These are phyloP conservation scores for Pyrenula aspistea DNA, from an alignment of 495 filamentous ascomycete genomes.

Conservation along the genomic window DNA sequence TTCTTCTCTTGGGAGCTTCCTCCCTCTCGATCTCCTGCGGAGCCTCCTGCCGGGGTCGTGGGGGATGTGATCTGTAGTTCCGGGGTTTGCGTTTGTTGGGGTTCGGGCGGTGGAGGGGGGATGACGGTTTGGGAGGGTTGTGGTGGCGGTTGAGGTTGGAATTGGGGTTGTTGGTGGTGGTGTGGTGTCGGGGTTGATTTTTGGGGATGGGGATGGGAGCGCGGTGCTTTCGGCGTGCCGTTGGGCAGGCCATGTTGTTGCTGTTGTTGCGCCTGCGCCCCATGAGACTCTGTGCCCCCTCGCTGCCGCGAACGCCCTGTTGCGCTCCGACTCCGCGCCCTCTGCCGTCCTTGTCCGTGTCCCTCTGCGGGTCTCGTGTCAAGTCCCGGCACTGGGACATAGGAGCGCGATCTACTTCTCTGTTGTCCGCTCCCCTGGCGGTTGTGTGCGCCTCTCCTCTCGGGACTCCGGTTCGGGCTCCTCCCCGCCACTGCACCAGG, in stretches of 20 bases:
- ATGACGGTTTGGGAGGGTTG: constrained; percentile 1
- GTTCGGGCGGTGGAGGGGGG: constrained; percentile 13
- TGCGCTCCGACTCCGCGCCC: not conserved
- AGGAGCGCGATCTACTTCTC: constrained; percentile 28
- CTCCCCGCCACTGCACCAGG: constrained; percentile 1
- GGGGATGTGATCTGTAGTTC: constrained; percentile 34
- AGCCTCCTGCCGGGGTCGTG: constrained; percentile 17
- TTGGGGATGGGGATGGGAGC: not conserved
- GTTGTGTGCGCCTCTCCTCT: constrained; percentile 39
- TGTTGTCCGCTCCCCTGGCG: constrained; percentile 43
- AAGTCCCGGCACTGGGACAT: not conserved
- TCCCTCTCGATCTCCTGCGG: too few species aligned
- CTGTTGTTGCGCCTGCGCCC: constrained; percentile 1
- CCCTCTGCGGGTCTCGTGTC: not conserved
- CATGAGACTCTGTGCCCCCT: not conserved
- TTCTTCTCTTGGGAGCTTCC: constrained; percentile 67
- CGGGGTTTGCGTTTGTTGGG: constrained; percentile 19
- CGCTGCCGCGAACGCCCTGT: not conserved
- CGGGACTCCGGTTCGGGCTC: constrained; percentile 40
- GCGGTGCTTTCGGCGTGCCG: constrained; percentile 8
- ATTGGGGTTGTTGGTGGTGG: not conserved
- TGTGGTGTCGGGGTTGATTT: not conserved
- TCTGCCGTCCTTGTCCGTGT: not conserved
- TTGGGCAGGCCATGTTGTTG: constrained; percentile 2
- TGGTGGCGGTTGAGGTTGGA: not conserved